Evolutionary conservation across 2,329 filamentous ascomycete genomes (phyloP), one percentile per base, ranked within the genome.

Genomic region (Leptoxyphium fumago): DNA sequence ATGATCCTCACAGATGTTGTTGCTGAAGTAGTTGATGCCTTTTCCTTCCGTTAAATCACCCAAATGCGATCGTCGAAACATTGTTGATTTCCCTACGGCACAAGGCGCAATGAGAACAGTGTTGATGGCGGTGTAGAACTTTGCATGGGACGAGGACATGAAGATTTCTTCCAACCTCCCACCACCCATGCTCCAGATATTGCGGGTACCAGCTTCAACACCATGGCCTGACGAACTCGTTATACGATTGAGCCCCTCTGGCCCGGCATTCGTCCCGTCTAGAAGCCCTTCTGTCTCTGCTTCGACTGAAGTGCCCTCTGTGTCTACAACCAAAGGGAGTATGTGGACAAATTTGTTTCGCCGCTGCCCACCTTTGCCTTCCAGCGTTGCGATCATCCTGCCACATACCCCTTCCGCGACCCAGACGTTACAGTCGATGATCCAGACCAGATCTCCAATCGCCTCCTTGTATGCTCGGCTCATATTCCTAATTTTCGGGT

Each of bases 81-180:
- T 96, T 66, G 93, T 96, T 56, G 86, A 94, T 67, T 98, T 98
- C 42, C 91, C 91, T 17, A 96, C 82, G 46, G 94, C 82, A 63
- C 91, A 98, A 8, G 93, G 91, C 0, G 91, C 91, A 43, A 96
- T 67, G 2, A 83, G 74, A 13, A 95, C 85, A 0, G 85, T 84
- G 64, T 96, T 96, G 72, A 98, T 98, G 48, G 89, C 91, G 8
- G 82, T 82, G 67, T 98, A 98, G 71, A 98, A 96, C 60, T 98
- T 98, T 54, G 87, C 86, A 62, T 98, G 91, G 0, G 86, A 78
- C 0, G 87, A 91, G 1, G 86, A 81, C 73, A 98, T 83, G 67
- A 96, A 98, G 63, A 89, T 78, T 60, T 98, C 91, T 60, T 98
- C 91, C 0, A 98, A 72, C 1, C 87, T 75, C 5, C 87, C 88